A percentile compares a stretch with the other conserved stretches of the same genome.
Evolutionary conservation across 164 flowering plant genomes (phyloP).

Genomic region (Litsea cubeba): DNA sequence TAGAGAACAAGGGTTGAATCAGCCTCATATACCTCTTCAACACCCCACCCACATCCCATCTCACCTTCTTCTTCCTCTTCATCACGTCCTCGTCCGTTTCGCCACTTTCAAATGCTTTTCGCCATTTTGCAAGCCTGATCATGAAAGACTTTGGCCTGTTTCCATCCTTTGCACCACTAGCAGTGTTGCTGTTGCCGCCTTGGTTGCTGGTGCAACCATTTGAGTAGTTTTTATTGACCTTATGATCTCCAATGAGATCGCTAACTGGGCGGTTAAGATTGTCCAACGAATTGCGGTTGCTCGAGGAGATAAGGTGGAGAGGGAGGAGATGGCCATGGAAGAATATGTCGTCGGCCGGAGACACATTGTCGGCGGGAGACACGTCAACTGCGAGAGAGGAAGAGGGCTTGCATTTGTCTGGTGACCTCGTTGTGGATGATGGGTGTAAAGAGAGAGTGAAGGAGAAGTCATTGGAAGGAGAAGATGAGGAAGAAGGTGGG

Average conservation of each 20-base stretch:
- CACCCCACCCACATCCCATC: conserved; percentile 42
- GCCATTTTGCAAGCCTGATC: conserved; percentile 45
- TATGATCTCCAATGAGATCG: conserved; percentile 26
- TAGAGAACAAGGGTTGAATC: conserved; percentile 45
- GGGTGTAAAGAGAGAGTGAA: conserved; percentile 59
- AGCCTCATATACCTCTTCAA: conserved; percentile 56
- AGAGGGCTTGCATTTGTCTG: conserved; percentile 12
- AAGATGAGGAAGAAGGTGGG: conserved; percentile 6
- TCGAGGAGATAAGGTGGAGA: conserved; percentile 69
- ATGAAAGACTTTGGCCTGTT: conserved; percentile 56
- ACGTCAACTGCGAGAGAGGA: conserved; percentile 51
- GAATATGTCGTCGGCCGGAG: conserved; percentile 93
- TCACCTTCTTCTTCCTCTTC: conserved; percentile 28
- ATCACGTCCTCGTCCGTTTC: conserved; percentile 11
- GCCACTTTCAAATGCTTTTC: conserved; percentile 27
- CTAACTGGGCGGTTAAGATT: conserved; percentile 50
- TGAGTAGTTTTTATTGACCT: background rate
- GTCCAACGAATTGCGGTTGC: conserved; percentile 64
- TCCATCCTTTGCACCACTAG: conserved; percentile 19
- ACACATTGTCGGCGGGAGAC: conserved; percentile 69
- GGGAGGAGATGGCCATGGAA: conserved; percentile 93
- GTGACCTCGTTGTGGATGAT: conserved; percentile 11
- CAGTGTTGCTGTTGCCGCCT: conserved; percentile 7
- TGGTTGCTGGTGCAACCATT: background rate
- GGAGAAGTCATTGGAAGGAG: conserved; percentile 21